Evolutionary conservation across 768 basidiomycete species (phyloP), one percentile per base, ranked within the genome.

Genomic region (Phlegmacium glaucopus): DNA sequence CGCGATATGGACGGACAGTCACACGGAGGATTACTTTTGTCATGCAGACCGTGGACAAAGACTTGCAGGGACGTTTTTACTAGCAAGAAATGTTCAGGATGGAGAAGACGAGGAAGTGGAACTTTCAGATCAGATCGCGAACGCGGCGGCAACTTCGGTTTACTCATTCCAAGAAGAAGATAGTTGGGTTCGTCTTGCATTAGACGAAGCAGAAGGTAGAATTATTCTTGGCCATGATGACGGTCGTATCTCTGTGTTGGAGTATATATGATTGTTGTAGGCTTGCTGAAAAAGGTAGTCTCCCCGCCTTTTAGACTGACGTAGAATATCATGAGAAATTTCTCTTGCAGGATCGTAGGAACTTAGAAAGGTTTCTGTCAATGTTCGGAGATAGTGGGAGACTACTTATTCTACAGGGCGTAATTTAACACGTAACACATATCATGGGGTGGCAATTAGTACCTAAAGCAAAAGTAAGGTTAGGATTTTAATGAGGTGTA

Each of bases 1-100:
- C 5, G 78, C 77, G 4, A 52, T 88, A 12, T 88, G 83, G 80
- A 65, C 85, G 28, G 86, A 88, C 53, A 79, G 70, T 40, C 78
- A 84, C 41, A 77, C 78, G 0, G 79, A 81, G 48, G 74, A 72
- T 29, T 72, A 74, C 57, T 65, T 68, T 48, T 64, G 65, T 1
- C 69, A 68, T 25, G 67, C 65, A 30, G 72, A 78, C 42, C 67
- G 60, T 7, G 82, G 83, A 0, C 85, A 88, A 59, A 72, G 85
- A 39, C 58, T 87, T 16, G 84, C 80, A 0, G 80, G 78, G n/a
- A 61, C 53, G 41, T 53, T 59, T 35, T 52, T 51, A 35, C 43
- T 45, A 17, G 54, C 6, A 22, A 30, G 42, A 50, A 22, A 18
- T 45, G 22, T 11, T 27, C 12, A 48, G 37, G 11, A 49, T 42